phyloP scores from a whole-genome alignment of 2,329 filamentous ascomycete genomes.

The Fusarium newnesense region DNA sequence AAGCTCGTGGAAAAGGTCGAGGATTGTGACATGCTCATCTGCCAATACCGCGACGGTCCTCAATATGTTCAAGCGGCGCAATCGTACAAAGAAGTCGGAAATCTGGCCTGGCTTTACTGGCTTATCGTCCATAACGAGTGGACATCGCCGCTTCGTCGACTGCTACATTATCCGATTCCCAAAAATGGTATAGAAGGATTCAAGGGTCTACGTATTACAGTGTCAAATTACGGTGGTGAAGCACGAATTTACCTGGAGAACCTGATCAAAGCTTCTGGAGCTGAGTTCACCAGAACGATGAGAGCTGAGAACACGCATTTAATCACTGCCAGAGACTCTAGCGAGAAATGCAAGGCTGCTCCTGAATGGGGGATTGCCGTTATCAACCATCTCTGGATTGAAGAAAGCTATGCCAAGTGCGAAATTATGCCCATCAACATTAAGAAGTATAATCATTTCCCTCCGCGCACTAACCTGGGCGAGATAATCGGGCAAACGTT shows the following conservation, averaged over 20 bases:
- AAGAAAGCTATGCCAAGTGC: conserved; percentile 95
- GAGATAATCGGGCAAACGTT: conserved; percentile 92
- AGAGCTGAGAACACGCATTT: conserved; percentile 96
- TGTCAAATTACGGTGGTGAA: conserved; percentile 97
- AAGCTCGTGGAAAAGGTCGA: conserved; percentile 71
- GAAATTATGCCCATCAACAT: conserved; percentile 77
- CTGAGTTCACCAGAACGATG: conserved; percentile 93
- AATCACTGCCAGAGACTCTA: conserved; percentile 86
- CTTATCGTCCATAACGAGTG: conserved; percentile 89
- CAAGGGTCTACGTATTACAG: conserved; percentile 78
- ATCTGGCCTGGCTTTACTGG: conserved; percentile 92
- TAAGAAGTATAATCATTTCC: conserved; percentile 85
- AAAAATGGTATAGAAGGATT: conserved; percentile 83
- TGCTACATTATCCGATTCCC: conserved; percentile 91
- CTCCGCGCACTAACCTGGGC: conserved; percentile 86
- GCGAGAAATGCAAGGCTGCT: conserved; percentile 93
- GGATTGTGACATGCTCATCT: conserved; percentile 84
- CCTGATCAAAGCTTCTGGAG: conserved; percentile 83
- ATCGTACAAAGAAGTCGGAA: conserved; percentile 85
- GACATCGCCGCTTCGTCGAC: conserved; percentile 83
- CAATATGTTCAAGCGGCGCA: conserved; percentile 83
- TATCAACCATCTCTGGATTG: conserved; percentile 95
- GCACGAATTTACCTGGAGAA: conserved; percentile 94
- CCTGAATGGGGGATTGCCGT: conserved; percentile 91
- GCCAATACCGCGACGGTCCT: conserved; percentile 83